phyloP scores from a whole-genome alignment of 106 monocot genomes.

The Dioscorea dumetorum region DNA sequence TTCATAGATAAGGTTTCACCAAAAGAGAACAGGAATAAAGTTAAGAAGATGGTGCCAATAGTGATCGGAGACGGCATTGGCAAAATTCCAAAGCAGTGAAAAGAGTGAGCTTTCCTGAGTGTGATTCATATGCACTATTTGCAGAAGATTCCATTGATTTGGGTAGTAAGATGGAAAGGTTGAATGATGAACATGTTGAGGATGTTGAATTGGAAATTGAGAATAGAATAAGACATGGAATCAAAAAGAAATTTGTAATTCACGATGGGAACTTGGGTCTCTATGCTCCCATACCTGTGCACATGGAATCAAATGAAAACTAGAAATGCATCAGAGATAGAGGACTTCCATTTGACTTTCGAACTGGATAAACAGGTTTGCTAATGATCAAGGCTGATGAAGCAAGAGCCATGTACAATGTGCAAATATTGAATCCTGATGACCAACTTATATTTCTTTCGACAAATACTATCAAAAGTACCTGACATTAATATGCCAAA shows the following conservation, averaged over 20 bases:
- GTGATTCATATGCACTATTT: too few species aligned
- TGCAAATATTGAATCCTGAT: too few species aligned
- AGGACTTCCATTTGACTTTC: neutral
- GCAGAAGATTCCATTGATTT: too few species aligned
- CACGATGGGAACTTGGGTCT: slow-evolving; percentile 13
- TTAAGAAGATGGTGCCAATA: neutral
- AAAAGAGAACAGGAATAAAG: slow-evolving; percentile 11
- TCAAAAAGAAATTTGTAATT: neutral
- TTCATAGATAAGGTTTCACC: slow-evolving; percentile 42
- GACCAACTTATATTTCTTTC: too few species aligned
- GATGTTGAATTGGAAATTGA: slow-evolving; percentile 6
- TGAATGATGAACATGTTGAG: neutral
- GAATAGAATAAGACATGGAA: neutral
- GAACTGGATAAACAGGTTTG: neutral
- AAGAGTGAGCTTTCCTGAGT: too few species aligned
- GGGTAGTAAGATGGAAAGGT: too few species aligned
- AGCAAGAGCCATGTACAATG: too few species aligned
- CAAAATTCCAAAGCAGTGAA: too few species aligned
- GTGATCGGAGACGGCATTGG: neutral
- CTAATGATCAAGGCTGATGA: slow-evolving; percentile 4
- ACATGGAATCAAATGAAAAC: slow-evolving; percentile 32
- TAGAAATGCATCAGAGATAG: too few species aligned
- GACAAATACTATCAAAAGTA: too few species aligned
- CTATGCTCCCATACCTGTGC: slow-evolving; percentile 34
- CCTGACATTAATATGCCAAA: too few species aligned